Evolutionary conservation across 2,329 filamentous ascomycete species (phyloP), one percentile per base, ranked within the genome.

Genomic region (Cladosporium cucumerinum): DNA sequence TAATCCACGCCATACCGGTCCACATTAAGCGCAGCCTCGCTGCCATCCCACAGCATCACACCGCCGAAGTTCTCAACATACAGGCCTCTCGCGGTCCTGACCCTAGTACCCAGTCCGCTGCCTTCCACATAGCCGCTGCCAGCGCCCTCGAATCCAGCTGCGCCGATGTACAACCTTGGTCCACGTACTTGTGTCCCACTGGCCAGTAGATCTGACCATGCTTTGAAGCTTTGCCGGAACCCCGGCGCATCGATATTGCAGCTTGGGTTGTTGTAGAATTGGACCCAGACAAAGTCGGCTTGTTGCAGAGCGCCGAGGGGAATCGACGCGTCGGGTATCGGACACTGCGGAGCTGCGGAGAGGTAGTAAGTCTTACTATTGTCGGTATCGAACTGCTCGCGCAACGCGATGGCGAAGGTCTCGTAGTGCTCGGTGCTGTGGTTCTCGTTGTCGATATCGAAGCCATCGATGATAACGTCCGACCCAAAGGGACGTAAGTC

Each of bases 401-500:
- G 66, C 28, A 72, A 71, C 4, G 73, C 61, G 30, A 61, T 66
- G 36, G 66, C 65, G 23, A 68, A 66, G 4, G 73, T 55, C 63
- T 79, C 77, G 30, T 74, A 75, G 23, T 76, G 76, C 11, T 68
- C 67, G 23, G 65, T 69, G 28, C 68, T 69, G 25, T 65, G 30
- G 64, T 68, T 69, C 72, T 84, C 82, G 49, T 83, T 78, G 65
- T 84, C 82, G 61, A 84, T 80, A 69, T 85, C 82, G 70, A 81
- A 85, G n/a, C 83, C 81, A 68, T 86, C 82, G 46, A 86, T 78
- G 3, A 79, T 72, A 25, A 79, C 78, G 65, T 77, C 72, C 0
- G 67, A 61, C 2, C 51, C 51, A 66, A 84, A 82, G n/a, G 82
- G 82, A 21, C 82, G 76, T 7, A 71, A 68, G 12, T 75, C 73